Conservation (phyloP, 2,329 filamentous ascomycete species). For the Aureobasidium sp. region DNA sequence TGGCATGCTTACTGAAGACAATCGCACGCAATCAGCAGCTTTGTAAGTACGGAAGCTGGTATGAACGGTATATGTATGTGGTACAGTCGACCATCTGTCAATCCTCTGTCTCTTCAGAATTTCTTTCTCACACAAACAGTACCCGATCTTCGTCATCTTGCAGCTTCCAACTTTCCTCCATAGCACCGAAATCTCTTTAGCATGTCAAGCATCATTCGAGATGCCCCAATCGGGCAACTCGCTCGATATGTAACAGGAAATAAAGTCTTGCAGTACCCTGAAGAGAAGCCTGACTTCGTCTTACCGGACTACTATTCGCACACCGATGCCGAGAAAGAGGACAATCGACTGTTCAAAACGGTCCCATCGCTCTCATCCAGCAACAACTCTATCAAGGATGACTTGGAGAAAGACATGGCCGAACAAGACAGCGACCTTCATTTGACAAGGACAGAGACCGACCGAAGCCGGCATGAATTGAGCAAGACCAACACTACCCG, state of each 20-base stretch:
- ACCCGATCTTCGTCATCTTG: background rate
- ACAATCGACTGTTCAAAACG: background rate
- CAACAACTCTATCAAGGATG: background rate
- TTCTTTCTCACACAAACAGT: background rate
- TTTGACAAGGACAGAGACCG: constrained; percentile 20
- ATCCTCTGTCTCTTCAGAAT: background rate
- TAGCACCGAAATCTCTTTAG: background rate
- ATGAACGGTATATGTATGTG: constrained; percentile 8
- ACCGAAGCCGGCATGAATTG: background rate
- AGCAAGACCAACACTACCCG: constrained; percentile 11
- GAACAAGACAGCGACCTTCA: background rate
- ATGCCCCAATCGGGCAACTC: constrained; percentile 52
- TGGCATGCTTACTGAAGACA: constrained; percentile 14
- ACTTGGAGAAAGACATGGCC: background rate
- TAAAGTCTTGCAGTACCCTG: constrained; percentile 49
- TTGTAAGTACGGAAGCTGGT: background rate
- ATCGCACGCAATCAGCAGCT: constrained; percentile 16
- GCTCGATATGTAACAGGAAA: constrained; percentile 49
- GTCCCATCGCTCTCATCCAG: background rate
- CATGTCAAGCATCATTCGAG: constrained; percentile 44
- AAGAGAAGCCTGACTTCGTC: constrained; percentile 62
- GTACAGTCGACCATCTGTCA: background rate
- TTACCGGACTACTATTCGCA: constrained; percentile 50
- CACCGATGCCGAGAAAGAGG: constrained; percentile 14
- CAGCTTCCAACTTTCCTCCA: background rate